Evolutionary conservation across 306 rosid genomes (phyloP).

Genomic region (Rubus idaeus): DNA sequence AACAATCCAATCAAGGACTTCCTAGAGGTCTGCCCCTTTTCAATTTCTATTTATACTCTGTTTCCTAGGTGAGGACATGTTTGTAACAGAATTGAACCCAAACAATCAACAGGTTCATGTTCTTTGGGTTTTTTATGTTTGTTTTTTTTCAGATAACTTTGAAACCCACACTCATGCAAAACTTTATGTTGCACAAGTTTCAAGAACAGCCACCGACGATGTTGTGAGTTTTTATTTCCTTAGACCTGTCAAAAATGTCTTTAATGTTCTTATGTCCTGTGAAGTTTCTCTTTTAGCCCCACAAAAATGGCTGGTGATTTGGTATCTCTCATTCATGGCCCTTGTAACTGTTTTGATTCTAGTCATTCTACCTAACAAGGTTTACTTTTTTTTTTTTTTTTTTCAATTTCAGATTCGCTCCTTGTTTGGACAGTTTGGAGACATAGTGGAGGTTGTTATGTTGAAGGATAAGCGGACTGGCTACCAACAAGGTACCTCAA

Average conservation of each 20-base stretch:
- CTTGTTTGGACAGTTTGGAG: slow-evolving; percentile 70
- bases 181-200: slow-evolving; percentile 79
- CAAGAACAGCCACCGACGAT: slow-evolving; percentile 60
- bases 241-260: slow-evolving; percentile 1
- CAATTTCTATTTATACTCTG: not conserved
- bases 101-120: no score
- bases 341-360: slow-evolving; percentile 5
- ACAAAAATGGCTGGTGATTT: not conserved
- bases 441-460: slow-evolving; percentile 69
- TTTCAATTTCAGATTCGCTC: slow-evolving; percentile 53
- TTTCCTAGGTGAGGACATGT: no score
- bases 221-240: slow-evolving; percentile 48
- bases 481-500: slow-evolving; percentile 62
- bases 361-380: not conserved
- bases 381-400: not conserved
- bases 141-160: slow-evolving; percentile 43
- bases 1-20: slow-evolving; percentile 32
- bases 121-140: no score
- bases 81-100: no score
- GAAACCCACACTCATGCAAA: slow-evolving; percentile 44
- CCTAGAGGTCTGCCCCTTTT: slow-evolving; percentile 32
- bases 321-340: not conserved
- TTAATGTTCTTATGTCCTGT: not conserved
- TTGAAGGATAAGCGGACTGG: slow-evolving; percentile 76
- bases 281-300: not conserved